Evolutionary conservation across 148 eudicot genomes (phyloP).

Genomic region (Polygonum aviculare): DNA sequence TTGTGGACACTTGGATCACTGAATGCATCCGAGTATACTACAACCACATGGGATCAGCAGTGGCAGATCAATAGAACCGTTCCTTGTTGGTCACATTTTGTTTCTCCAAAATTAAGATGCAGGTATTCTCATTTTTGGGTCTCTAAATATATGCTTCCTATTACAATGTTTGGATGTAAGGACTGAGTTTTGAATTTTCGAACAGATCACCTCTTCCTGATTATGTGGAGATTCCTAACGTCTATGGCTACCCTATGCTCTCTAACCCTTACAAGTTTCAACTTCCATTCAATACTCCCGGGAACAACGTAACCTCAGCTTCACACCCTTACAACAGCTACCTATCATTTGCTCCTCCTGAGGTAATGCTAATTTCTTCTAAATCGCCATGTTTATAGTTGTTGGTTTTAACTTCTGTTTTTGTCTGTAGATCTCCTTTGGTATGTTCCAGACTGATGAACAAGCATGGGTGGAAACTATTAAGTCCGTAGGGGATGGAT

Average conservation of each 20-base stretch:
- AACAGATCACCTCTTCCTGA: slow-evolving; percentile 69
- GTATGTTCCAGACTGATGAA: slow-evolving; percentile 70
- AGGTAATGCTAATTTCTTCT: slow-evolving; percentile 29
- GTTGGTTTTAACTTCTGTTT: neutral
- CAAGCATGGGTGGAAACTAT: slow-evolving; percentile 90
- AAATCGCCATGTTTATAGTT: neutral
- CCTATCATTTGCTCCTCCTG: slow-evolving; percentile 96
- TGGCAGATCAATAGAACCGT: slow-evolving; percentile 70
- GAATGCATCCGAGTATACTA: slow-evolving; percentile 55
- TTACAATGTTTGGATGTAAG: slow-evolving; percentile 1
- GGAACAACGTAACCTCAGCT: slow-evolving; percentile 20
- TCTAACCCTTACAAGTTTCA: slow-evolving; percentile 54
- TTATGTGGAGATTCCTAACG: slow-evolving; percentile 42
- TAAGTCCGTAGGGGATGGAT: slow-evolving; percentile 61
- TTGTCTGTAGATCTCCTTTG: slow-evolving; percentile 56
- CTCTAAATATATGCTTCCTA: too few species aligned
- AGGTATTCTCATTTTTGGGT: slow-evolving; percentile 27
- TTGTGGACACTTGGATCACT: slow-evolving; percentile 72
- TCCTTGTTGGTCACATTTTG: slow-evolving; percentile 94
- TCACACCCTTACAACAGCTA: slow-evolving; percentile 37
- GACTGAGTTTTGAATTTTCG: neutral
- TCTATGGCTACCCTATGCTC: slow-evolving; percentile 61
- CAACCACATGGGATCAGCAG: slow-evolving; percentile 52
- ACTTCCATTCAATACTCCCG: slow-evolving; percentile 53
- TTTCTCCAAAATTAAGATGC: slow-evolving; percentile 52